Evolutionary conservation across 2,329 filamentous ascomycete genomes (phyloP), one percentile per base, ranked within the genome.

Genomic region (Fusarium palustre): DNA sequence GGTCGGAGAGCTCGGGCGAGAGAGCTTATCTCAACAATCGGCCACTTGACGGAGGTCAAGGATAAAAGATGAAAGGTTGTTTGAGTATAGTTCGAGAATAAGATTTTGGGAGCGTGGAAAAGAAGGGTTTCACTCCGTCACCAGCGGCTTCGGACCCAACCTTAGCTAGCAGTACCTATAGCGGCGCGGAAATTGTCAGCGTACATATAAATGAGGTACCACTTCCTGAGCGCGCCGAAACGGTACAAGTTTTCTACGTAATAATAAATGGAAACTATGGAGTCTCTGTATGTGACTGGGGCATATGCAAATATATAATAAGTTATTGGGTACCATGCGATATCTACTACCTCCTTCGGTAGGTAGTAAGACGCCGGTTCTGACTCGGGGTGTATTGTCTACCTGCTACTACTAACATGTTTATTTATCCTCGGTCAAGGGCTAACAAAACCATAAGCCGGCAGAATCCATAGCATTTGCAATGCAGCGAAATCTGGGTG

Each of bases 121-220:
- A 57, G 64, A 70, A 71, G 60, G 66, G 67, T 66, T 50, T 68
- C 55, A 58, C 50, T 31, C 45, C 39, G 55, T 71, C 56, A 69
- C 63, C 69, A 64, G 69, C 73, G 73, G 73, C 73, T 75, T 74
- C 73, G 73, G 70, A 73, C 73, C 73, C 70, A 24, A n/a, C 31
- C 41, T 24, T 43, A 24, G 22, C 22, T 43, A 43, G 41, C 25
- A 16, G 39, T 43, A 24, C 24, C 34, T 74, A 74, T 74, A 56
- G 66, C 59, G 71, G 63, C 59, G 57, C 62, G 47, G 68, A 71
- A 74, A 75, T 75, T 69, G 71, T 74, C 66, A 75, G 73, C 73
- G 64, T 56, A 41, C 28, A 31, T 34, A 50, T 13, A 50, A 41
- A 12, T 39, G 55, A 61, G 46, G 64, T 68, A 68, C 68, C 68